Percentiles rank a stretch among this genome's conserved stretches.
Evolutionary conservation across 2,329 filamentous ascomycete species (phyloP).

Genomic region (Clonostachys sp.): DNA sequence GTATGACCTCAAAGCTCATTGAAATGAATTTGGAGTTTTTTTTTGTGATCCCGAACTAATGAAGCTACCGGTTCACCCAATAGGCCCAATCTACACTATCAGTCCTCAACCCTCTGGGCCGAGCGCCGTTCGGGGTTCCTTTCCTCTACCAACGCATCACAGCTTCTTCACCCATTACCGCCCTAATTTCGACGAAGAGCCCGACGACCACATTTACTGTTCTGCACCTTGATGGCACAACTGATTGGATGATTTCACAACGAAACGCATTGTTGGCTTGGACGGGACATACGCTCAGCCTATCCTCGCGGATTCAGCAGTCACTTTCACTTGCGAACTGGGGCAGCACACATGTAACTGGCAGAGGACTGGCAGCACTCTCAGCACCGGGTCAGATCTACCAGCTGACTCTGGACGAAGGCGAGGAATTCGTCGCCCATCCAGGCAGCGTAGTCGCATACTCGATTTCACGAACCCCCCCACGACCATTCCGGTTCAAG

Average conservation of each 20-base stretch:
- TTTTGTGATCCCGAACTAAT: neutral
- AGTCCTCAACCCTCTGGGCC: conserved; percentile 75
- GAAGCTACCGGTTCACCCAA: neutral
- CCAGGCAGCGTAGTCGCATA: conserved; percentile 92
- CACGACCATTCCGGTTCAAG: conserved; percentile 83
- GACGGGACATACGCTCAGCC: conserved; percentile 82
- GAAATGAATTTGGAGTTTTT: neutral
- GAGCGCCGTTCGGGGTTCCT: conserved; percentile 78
- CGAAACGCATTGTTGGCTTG: conserved; percentile 87
- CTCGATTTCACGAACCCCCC: conserved; percentile 67
- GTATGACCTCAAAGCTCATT: conserved; percentile 37
- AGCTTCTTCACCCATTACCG: conserved; percentile 82
- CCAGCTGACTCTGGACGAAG: conserved; percentile 72
- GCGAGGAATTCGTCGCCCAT: conserved; percentile 88
- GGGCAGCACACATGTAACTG: conserved; percentile 86
- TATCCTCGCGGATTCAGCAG: conserved; percentile 71
- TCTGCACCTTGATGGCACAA: conserved; percentile 84
- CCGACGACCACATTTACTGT: conserved; percentile 82
- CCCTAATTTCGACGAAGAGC: conserved; percentile 83
- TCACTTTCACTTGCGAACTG: conserved; percentile 78
- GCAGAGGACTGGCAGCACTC: conserved; percentile 79
- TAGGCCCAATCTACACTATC: conserved; percentile 87
- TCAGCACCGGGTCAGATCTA: conserved; percentile 87
- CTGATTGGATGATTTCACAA: conserved; percentile 93
- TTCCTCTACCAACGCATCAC: conserved; percentile 93